Evolutionary conservation across 257 asterid genomes (phyloP), one percentile per base, ranked within the genome.

Genomic region (Datura wrightii): DNA sequence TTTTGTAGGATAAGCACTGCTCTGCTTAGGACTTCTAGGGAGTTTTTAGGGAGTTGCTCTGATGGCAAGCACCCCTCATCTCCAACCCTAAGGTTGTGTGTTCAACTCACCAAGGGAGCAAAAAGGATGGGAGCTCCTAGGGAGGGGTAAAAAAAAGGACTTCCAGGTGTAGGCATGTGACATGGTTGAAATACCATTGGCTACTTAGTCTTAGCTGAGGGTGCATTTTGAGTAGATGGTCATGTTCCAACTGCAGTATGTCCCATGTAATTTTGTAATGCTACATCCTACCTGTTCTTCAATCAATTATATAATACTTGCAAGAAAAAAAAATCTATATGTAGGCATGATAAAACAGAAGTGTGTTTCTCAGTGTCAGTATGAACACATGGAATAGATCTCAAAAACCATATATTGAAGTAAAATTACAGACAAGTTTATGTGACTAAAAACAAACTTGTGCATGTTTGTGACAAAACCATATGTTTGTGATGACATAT

Each of bases 111-210:
- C 31, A 24, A 24, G 31, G 31, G 31, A 24, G 31, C 31, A 24
- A 24, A 24, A 24, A 24, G 31, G 31, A 24, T 24, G 31, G 31
- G 31, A 24, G 31, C 31, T 24, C 31, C 31, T 24, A 24, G 1
- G 31, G 31, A 24, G 31, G 31, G 31, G 31, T 24, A 24, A 24
- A 24, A 24, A 24, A 24, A 24, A 48, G 80, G 54, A 24, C 39
- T 46, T 72, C 11, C 8, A 72, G 80, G 80, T 72, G 80, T 72
- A 72, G 58, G 11, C 58, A 72, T 72, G 42, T 46, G 59, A 18
- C 58, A 19, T 46, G 58, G 19, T 72, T 46, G 19, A 72, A 72
- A 72, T 46, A 10, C 58, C 41, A 72, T 46, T 19, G 41, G 54
- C 11, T n/a, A 46, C 41, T 55, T 46, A n/a, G 41, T 46, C 79